These are phyloP conservation scores for Corylus heterophylla DNA, from an alignment of 306 rosid genomes.

Conservation along the genomic window DNA sequence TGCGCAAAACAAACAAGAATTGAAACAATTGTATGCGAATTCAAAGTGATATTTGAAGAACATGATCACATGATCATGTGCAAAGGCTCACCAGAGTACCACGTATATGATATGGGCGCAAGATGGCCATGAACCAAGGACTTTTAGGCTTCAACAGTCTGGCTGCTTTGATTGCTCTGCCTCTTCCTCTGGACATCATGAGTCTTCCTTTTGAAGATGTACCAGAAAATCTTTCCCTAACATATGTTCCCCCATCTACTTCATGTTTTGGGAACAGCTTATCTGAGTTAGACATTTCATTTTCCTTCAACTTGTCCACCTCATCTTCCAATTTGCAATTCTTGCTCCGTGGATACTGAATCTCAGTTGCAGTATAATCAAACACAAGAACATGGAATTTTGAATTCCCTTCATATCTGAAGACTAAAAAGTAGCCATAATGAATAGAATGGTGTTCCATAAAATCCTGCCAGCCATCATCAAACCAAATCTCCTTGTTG, in stretches of 20 bases:
- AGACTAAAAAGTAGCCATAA: slow-evolving; percentile 27
- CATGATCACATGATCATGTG: neutral
- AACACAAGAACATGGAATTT: slow-evolving; percentile 18
- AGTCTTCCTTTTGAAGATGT: neutral
- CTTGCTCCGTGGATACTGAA: slow-evolving; percentile 18
- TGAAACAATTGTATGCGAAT: neutral
- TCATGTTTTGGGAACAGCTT: neutral
- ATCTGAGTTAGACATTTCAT: neutral
- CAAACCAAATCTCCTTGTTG: too few species aligned
- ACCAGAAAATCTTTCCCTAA: neutral
- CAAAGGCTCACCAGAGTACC: neutral
- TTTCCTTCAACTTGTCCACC: neutral
- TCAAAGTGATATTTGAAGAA: neutral
- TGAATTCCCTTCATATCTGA: slow-evolving; percentile 20
- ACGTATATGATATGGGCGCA: neutral
- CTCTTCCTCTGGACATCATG: too few species aligned
- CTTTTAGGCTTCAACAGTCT: too few species aligned
- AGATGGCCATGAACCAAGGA: slow-evolving; percentile 15
- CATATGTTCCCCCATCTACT: neutral
- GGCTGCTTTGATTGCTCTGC: too few species aligned
- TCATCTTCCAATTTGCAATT: neutral
- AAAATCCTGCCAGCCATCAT: too few species aligned
- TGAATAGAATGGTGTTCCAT: too few species aligned
- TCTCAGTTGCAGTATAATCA: slow-evolving; percentile 20
- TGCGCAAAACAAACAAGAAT: neutral